These are phyloP conservation scores for Dioszegia aurantiaca DNA, from an alignment of 768 basidiomycete species.

Conservation along the genomic window DNA sequence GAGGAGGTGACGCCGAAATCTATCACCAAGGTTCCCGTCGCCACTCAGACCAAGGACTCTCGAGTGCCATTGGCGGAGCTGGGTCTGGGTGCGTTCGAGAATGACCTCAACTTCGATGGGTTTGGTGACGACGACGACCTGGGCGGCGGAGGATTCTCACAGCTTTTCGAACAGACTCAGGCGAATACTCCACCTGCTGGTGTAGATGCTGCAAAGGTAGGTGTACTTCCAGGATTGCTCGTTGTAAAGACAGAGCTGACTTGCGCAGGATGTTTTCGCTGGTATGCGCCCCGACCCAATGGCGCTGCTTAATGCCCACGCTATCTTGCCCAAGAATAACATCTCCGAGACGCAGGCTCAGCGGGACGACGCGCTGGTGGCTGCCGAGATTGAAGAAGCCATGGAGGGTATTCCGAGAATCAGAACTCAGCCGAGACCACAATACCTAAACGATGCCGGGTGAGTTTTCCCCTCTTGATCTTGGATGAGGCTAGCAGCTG, in stretches of 20 bases:
- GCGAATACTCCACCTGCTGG: constrained; percentile 7
- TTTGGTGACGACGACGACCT: constrained; percentile 23
- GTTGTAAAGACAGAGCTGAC: constrained; percentile 4
- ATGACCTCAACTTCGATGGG: constrained; percentile 24
- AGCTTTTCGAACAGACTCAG: constrained; percentile 48
- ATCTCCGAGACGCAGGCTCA: constrained; percentile 42
- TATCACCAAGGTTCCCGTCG: not conserved
- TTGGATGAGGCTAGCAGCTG: not conserved
- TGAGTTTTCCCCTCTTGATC: constrained; percentile 15
- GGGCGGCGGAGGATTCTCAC: constrained; percentile 46
- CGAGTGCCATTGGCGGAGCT: constrained; percentile 19
- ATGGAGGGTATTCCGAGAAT: constrained; percentile 19
- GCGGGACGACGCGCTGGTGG: constrained; percentile 40
- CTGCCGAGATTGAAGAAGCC: constrained; percentile 34
- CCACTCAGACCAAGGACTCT: not conserved
- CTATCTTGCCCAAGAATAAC: constrained; percentile 34
- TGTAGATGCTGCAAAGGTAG: constrained; percentile 13
- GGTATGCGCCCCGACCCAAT: constrained; percentile 18
- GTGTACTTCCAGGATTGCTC: not conserved
- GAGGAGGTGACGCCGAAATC: constrained; percentile 18
- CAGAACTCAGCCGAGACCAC: constrained; percentile 22
- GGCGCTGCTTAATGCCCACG: constrained; percentile 30
- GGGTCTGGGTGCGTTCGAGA: constrained; percentile 9
- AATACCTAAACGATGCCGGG: constrained; percentile 47
- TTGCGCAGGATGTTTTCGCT: constrained; percentile 26